These are phyloP conservation scores for Globisporangium recalcitrans DNA, from an alignment of 352 stramenopile genomes.

Conservation along the genomic window DNA sequence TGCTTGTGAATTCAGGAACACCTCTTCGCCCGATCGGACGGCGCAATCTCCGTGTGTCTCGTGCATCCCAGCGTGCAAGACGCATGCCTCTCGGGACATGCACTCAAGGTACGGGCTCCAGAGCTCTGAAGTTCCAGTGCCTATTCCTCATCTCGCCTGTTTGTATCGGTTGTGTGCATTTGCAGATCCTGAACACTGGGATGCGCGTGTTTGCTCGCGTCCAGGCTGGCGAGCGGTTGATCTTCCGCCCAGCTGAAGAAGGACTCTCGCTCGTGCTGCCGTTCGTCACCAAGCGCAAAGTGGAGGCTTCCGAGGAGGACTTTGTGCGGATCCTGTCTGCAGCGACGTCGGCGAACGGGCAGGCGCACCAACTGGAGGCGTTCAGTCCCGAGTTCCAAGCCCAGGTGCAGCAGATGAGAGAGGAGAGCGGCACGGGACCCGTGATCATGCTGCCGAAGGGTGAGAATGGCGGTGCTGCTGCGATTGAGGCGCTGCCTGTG, in stretches of 20 bases:
- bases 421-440: conserved; percentile 35
- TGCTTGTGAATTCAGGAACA: conserved; percentile 32
- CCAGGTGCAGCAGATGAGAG: conserved; percentile 22
- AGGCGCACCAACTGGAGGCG: conserved; percentile 26
- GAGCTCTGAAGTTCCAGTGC: background rate
- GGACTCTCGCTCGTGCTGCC: conserved; percentile 65
- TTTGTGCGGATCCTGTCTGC: conserved; percentile 22
- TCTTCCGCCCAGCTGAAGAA: conserved; percentile 81
- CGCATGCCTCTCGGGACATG: conserved; percentile 49
- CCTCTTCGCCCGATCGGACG: conserved; percentile 59
- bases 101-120: conserved; percentile 30
- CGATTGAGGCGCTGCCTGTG: conserved; percentile 34
- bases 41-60: conserved; percentile 57
- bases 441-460: conserved; percentile 31
- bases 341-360: conserved; percentile 13
- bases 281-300: conserved; percentile 76
- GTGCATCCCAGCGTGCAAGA: conserved; percentile 48
- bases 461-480: background rate
- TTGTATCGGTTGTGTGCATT: background rate
- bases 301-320: conserved; percentile 24
- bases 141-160: background rate
- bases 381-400: conserved; percentile 36
- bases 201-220: conserved; percentile 85
- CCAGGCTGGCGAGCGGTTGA: conserved; percentile 30
- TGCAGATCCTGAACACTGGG: conserved; percentile 80